phyloP scores from a whole-genome alignment of 495 filamentous ascomycete species.

The Ascobolus immersus region DNA sequence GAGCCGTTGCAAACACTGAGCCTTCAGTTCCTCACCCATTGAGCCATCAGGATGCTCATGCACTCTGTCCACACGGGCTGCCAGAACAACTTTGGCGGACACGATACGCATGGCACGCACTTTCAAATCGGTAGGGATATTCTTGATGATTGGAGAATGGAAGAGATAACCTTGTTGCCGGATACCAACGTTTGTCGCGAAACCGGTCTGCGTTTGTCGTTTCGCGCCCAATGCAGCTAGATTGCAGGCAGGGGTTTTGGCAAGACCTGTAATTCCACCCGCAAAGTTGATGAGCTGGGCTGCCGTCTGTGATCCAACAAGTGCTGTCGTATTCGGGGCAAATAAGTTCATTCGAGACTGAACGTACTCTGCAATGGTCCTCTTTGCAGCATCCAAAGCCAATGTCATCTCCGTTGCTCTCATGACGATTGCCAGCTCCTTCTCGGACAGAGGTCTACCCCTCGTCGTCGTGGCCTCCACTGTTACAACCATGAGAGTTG shows the following conservation, averaged over 20 bases:
- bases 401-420: slow-evolving; percentile 71
- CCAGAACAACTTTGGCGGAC: slow-evolving; percentile 73
- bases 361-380: slow-evolving; percentile 75
- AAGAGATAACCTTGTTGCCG: slow-evolving; percentile 85
- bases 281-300: slow-evolving; percentile 87
- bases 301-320: slow-evolving; percentile 84
- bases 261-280: slow-evolving; percentile 66
- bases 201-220: slow-evolving; percentile 53
- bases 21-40: slow-evolving; percentile 56
- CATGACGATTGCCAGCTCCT: slow-evolving; percentile 48
- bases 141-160: slow-evolving; percentile 62
- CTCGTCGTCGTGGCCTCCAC: slow-evolving; percentile 77
- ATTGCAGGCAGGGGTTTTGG: slow-evolving; percentile 83
- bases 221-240: slow-evolving; percentile 70
- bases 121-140: slow-evolving; percentile 63
- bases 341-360: slow-evolving; percentile 91
- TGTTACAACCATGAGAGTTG: slow-evolving; percentile 84
- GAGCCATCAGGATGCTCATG: slow-evolving; percentile 61
- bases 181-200: slow-evolving; percentile 83
- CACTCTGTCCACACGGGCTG: slow-evolving; percentile 68
- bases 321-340: slow-evolving; percentile 76
- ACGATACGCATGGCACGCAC: slow-evolving; percentile 92
- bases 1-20: slow-evolving; percentile 61
- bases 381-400: slow-evolving; percentile 65
- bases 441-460: slow-evolving; percentile 46